Evolutionary conservation across 192 early-diverging fungal species (phyloP).

Genomic region (Dimargaris cristalligena): DNA sequence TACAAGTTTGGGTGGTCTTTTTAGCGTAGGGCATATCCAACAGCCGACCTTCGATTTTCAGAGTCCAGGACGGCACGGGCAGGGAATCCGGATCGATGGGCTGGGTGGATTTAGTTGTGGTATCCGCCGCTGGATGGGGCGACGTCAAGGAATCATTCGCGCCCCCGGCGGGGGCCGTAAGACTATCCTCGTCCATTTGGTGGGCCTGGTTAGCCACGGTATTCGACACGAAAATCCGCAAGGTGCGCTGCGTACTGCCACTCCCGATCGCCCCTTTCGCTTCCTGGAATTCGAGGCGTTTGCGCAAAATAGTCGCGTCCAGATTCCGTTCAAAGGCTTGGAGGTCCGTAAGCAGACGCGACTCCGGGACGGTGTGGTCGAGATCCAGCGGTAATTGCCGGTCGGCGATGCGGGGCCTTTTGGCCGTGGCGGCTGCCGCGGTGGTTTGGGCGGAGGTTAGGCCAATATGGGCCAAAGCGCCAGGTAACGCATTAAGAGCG

Average conservation of each 20-base stretch:
- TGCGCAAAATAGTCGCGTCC: slow-evolving; percentile 79
- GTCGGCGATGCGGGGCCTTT: slow-evolving; percentile 25
- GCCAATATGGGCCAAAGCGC: too few relatives aligned
- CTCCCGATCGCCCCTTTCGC: slow-evolving; percentile 49
- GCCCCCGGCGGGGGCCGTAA: neutral
- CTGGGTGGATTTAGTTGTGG: slow-evolving; percentile 8
- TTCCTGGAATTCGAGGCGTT: slow-evolving; percentile 78
- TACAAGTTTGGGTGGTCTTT: slow-evolving; percentile 38
- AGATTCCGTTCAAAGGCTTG: slow-evolving; percentile 74
- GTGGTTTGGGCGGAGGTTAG: neutral
- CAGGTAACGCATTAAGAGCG: too few relatives aligned
- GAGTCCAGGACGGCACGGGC: slow-evolving; percentile 70
- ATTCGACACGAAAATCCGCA: slow-evolving; percentile 91
- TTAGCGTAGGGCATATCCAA: slow-evolving; percentile 53
- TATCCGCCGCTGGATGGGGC: slow-evolving; percentile 3
- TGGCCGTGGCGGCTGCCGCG: slow-evolving; percentile 2
- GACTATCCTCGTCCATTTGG: slow-evolving; percentile 21
- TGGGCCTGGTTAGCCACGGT: slow-evolving; percentile 56
- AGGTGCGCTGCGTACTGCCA: slow-evolving; percentile 54
- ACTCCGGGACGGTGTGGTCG: slow-evolving; percentile 82
- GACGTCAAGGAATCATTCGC: neutral
- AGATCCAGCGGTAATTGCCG: slow-evolving; percentile 41
- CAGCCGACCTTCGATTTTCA: slow-evolving; percentile 76
- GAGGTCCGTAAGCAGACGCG: slow-evolving; percentile 69
- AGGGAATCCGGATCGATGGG: slow-evolving; percentile 11